A percentile compares a stretch with the other conserved stretches of the same genome.
These are phyloP conservation scores for Pleurozium schreberi DNA, from an alignment of 225 moss, liverwort and hornwort species.

Conservation along the genomic window DNA sequence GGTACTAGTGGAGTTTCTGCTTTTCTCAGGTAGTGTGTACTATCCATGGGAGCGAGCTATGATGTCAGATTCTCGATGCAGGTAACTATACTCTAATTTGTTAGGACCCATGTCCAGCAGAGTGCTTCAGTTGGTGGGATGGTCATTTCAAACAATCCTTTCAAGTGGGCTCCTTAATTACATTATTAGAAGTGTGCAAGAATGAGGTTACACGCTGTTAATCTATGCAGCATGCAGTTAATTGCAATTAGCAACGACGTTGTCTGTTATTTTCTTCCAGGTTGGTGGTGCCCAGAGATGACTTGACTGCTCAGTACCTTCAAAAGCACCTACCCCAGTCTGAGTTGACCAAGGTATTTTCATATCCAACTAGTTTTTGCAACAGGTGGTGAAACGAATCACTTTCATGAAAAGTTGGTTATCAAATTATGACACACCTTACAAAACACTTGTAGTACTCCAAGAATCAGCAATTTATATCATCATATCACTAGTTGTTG, in stretches of 20 bases:
- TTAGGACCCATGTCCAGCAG: background rate
- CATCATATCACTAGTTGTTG: background rate
- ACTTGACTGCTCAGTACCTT: constrained; percentile 61
- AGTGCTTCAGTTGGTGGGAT: background rate
- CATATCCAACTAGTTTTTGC: background rate
- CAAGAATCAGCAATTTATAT: background rate
- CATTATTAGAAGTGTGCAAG: background rate
- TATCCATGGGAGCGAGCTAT: constrained; percentile 91
- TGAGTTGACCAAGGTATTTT: constrained; percentile 48
- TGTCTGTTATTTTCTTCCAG: constrained; percentile 16
- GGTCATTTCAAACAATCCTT: background rate
- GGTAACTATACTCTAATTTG: constrained; percentile 25
- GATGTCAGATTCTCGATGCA: constrained; percentile 68
- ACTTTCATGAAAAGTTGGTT: background rate
- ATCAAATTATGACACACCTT: background rate
- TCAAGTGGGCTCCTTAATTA: background rate
- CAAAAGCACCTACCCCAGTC: constrained; percentile 30
- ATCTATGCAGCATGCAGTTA: background rate
- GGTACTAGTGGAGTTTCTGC: constrained; percentile 53
- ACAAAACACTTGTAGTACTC: background rate
- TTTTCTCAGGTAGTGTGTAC: constrained; percentile 65
- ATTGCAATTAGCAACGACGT: background rate
- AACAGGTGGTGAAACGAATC: background rate
- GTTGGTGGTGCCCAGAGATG: constrained; percentile 82
- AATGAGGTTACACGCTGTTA: background rate